Evolutionary conservation across 2,329 filamentous ascomycete genomes (phyloP).

Genomic region (Colletotrichum horii): DNA sequence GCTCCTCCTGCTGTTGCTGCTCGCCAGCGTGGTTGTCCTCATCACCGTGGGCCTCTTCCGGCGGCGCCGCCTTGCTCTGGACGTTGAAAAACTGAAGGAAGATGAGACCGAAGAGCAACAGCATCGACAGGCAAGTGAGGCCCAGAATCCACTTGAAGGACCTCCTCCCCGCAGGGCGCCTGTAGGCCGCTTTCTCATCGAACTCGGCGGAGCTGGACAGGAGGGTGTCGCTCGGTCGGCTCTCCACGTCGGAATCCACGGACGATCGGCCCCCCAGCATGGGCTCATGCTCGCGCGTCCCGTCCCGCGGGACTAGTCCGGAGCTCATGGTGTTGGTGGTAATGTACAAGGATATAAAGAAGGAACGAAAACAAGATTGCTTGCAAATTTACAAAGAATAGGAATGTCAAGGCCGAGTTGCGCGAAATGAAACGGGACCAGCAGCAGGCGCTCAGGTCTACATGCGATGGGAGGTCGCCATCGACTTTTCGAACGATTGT

Average conservation of each 20-base stretch:
- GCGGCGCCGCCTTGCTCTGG: not conserved
- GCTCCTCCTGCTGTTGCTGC: constrained; percentile 5
- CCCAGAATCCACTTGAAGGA: constrained; percentile 15
- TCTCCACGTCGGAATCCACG: constrained; percentile 11
- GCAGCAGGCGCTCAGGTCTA: not conserved
- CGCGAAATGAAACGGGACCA: not conserved
- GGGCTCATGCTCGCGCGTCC: constrained; percentile 12
- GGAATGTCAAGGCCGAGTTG: not conserved
- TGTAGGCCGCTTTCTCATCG: not conserved
- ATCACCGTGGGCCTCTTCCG: constrained; percentile 5
- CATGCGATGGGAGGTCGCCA: not conserved
- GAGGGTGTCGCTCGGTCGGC: constrained; percentile 2
- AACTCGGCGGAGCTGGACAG: not conserved
- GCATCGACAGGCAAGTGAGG: constrained; percentile 14
- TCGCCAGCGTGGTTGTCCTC: not conserved
- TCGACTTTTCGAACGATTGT: not conserved
- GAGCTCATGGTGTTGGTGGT: not conserved
- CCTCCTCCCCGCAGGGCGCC: constrained; percentile 1
- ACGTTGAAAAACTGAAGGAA: constrained; percentile 17
- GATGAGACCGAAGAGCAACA: constrained; percentile 14
- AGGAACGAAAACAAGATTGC: not conserved
- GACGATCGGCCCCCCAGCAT: constrained; percentile 14
- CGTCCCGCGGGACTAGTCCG: constrained; percentile 19
- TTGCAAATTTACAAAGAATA: not conserved
- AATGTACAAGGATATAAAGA: not conserved